Percentiles rank a stretch among this genome's conserved stretches.
Conservation (phyloP, 306 rosid species). For the Corylus americana region DNA sequence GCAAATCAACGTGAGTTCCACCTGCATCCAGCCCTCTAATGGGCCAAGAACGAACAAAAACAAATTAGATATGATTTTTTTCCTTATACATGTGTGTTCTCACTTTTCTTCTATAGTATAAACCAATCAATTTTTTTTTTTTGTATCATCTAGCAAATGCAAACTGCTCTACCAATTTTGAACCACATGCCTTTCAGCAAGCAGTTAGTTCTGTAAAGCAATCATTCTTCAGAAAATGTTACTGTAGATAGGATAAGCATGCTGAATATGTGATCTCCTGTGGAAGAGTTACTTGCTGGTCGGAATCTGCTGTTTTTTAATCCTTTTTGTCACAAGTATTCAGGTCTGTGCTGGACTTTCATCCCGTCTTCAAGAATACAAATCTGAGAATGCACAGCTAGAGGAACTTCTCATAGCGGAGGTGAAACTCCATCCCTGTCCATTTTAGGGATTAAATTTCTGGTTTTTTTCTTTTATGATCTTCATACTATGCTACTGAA, state of each 20-base stretch:
- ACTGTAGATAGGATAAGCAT: slow-evolving; percentile 15
- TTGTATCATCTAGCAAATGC: neutral
- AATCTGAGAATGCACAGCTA: slow-evolving; percentile 94
- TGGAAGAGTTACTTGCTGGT: slow-evolving; percentile 23
- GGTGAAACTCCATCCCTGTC: slow-evolving; percentile 46
- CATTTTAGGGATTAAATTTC: slow-evolving; percentile 22
- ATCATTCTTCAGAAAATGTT: slow-evolving; percentile 19
- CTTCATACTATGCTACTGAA: neutral
- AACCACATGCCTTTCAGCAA: neutral
- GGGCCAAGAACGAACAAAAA: neutral
- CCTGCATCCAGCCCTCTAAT: neutral
- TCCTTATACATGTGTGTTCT: neutral
- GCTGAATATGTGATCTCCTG: slow-evolving; percentile 13
- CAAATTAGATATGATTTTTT: neutral
- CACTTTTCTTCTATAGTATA: neutral
- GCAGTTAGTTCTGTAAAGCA: slow-evolving; percentile 9
- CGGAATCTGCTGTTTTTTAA: slow-evolving; percentile 29
- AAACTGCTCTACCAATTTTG: neutral
- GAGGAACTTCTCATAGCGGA: slow-evolving; percentile 97
- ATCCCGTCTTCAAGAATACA: slow-evolving; percentile 93
- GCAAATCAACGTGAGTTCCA: neutral
- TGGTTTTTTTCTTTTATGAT: neutral
- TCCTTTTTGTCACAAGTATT: slow-evolving; percentile 26
- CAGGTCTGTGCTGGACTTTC: slow-evolving; percentile 99
- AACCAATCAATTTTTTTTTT: neutral